Evolutionary conservation across 2,329 filamentous ascomycete genomes (phyloP).

Genomic region (Epichloe gansuensis): DNA sequence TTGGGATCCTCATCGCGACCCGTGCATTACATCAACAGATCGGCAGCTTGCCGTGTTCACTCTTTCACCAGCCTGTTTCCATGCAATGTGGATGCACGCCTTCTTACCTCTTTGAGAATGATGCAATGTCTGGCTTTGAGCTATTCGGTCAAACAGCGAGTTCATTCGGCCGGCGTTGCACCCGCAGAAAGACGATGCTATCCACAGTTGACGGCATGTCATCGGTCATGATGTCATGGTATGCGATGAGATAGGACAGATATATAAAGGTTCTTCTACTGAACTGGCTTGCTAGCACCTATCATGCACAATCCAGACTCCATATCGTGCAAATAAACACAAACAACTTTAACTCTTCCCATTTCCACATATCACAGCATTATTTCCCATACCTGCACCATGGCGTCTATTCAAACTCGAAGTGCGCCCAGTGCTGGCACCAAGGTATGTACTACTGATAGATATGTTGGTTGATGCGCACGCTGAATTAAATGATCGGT

Average conservation of each 20-base stretch:
- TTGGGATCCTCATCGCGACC: not conserved
- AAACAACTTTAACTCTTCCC: not conserved
- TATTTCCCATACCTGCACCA: not conserved
- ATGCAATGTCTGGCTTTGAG: not conserved
- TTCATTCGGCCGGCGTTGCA: not conserved
- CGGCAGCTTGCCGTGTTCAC: not conserved
- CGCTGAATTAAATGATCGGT: not conserved
- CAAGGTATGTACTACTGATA: not conserved
- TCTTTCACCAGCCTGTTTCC: not conserved
- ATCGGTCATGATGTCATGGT: slow-evolving; percentile 3
- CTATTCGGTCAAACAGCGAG: not conserved
- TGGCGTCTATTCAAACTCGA: slow-evolving; percentile 1
- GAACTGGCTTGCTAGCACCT: not conserved
- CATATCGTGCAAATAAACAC: not conserved
- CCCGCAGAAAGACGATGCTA: not conserved
- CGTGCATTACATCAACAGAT: not conserved
- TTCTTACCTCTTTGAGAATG: not conserved
- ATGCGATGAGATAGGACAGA: not conserved
- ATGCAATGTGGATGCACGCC: not conserved
- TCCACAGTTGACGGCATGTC: slow-evolving; percentile 1
- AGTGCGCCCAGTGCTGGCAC: slow-evolving; percentile 4
- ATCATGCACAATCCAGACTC: not conserved
- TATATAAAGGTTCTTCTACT: not conserved
- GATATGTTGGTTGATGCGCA: not conserved
- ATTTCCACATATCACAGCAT: not conserved